Conservation (phyloP, 2,329 filamentous ascomycete species). For the Tolypocladium ovalisporum region DNA sequence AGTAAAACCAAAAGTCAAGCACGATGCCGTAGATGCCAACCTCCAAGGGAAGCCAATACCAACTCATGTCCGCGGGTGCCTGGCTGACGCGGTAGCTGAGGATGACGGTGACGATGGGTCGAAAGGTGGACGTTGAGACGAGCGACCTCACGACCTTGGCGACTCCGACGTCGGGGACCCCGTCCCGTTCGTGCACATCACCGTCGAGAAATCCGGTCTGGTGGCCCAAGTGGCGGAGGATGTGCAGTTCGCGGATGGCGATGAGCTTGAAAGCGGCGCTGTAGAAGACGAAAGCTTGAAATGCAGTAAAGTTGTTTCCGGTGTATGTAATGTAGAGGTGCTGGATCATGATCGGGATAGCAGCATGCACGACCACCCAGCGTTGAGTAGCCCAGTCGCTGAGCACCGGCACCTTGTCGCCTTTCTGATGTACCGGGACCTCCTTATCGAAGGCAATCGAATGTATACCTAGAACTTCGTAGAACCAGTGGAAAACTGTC, state of each 20-base stretch:
- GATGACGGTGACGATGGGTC: conserved; percentile 19
- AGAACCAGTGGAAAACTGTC: conserved; percentile 19
- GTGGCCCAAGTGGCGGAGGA: conserved; percentile 25
- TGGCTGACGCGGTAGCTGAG: conserved; percentile 19
- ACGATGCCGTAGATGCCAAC: conserved; percentile 28
- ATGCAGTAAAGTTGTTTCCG: conserved; percentile 16
- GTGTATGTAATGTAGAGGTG: conserved; percentile 20
- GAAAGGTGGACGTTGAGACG: conserved; percentile 19
- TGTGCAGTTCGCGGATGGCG: conserved; percentile 25
- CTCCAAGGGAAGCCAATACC: conserved; percentile 24
- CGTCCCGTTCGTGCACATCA: conserved; percentile 30
- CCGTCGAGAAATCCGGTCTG: conserved; percentile 30
- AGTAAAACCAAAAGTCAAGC: conserved; percentile 34
- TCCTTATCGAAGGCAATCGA: background rate
- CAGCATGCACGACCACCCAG: conserved; percentile 27
- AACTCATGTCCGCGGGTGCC: conserved; percentile 9
- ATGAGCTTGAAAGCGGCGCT: conserved; percentile 15
- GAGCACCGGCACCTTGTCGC: conserved; percentile 27
- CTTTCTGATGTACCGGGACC: conserved; percentile 17
- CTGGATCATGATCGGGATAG: conserved; percentile 24
- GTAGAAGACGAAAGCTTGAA: conserved; percentile 15
- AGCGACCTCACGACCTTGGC: conserved; percentile 21
- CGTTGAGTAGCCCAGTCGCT: conserved; percentile 21
- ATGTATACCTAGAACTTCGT: conserved; percentile 11
- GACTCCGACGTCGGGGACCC: conserved; percentile 28